Evolutionary conservation across 1,284 basidiomycete genomes (phyloP), one percentile per base, ranked within the genome.

Genomic region (Rhodotorula sp.): DNA sequence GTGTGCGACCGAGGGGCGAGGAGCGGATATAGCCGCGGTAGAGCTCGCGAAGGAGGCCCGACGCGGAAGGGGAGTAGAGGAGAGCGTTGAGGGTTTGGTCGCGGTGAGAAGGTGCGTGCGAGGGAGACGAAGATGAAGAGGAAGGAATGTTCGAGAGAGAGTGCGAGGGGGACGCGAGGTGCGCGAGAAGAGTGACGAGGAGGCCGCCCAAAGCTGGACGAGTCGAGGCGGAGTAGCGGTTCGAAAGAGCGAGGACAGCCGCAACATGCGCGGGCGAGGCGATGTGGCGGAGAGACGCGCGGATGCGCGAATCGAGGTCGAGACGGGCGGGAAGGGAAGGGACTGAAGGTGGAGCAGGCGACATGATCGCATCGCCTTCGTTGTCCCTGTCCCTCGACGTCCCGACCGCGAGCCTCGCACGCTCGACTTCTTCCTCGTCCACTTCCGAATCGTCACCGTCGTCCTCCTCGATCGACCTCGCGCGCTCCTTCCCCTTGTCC

Each of bases 41-140:
- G 37, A 94, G 81, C 76, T 90, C 87, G 50, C 89, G 85, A 5
- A 92, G 82, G 10, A 94, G 79, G 0, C 86, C 83, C n/a, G 73
- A 69, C 1, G 69, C 71, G 40, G 65, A 26, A 2, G 64, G 64
- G 9, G 68, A 50, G 60, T 77, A 79, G 18, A 77, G 76, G 13
- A 83, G 75, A 1, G 78, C 76, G 67, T 82, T 81, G 34, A 85
- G 78, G 7, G 83, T 78, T 0, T 63, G 71, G 59, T 88, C 86
- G 73, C 84, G 83, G 44, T 26, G 22, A 37, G 13, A 22, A 60
- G 83, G 81, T 4, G 83, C 79, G 1, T 44, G 89, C 86, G 84
- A 89, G 90, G 1, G 85, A 0, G 24, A 81, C 80, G 37, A 82
- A 83, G 37, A 90, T 78, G 8, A 84, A 81, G 28, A 87, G 78